These are phyloP conservation scores for Kuraishia molischiana DNA, from an alignment of 805 yeast genomes.

Conservation along the genomic window DNA sequence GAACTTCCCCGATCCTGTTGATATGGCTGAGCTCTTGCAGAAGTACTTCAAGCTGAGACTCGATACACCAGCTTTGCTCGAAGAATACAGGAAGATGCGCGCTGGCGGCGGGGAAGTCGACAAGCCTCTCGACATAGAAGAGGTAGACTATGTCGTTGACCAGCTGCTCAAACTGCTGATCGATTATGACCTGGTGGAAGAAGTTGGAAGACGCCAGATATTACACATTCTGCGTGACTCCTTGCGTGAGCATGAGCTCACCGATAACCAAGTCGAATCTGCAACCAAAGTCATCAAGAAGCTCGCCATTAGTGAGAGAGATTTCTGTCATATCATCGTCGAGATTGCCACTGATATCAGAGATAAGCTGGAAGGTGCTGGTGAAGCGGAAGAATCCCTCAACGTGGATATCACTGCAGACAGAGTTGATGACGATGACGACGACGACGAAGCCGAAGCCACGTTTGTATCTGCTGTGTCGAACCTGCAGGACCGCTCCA, in stretches of 20 bases:
- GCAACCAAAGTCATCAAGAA: constrained; percentile 59
- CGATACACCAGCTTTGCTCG: constrained; percentile 14
- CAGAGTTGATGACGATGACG: constrained; percentile 16
- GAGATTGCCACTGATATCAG: constrained; percentile 81
- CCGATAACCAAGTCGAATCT: constrained; percentile 42
- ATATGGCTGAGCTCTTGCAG: constrained; percentile 49
- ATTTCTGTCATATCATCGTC: constrained; percentile 74
- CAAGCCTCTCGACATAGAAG: constrained; percentile 32
- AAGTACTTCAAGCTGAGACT: constrained; percentile 44
- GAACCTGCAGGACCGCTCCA: constrained; percentile 7
- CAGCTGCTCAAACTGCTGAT: constrained; percentile 63
- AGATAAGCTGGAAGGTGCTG: constrained; percentile 43
- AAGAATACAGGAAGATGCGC: constrained; percentile 10
- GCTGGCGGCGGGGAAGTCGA: constrained; percentile 8
- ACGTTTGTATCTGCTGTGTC: constrained; percentile 38
- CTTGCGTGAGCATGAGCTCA: constrained; percentile 45
- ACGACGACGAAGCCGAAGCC: constrained; percentile 26
- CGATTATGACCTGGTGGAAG: constrained; percentile 81
- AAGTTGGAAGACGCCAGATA: constrained; percentile 78
- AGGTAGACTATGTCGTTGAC: constrained; percentile 62
- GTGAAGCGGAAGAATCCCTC: constrained; percentile 11
- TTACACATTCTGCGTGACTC: constrained; percentile 47
- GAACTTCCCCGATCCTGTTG: constrained; percentile 72
- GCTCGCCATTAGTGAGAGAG: constrained; percentile 69
- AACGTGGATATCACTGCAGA: constrained; percentile 9